Conservation (phyloP, 148 eudicot species). For the Chenopodium formosanum region DNA sequence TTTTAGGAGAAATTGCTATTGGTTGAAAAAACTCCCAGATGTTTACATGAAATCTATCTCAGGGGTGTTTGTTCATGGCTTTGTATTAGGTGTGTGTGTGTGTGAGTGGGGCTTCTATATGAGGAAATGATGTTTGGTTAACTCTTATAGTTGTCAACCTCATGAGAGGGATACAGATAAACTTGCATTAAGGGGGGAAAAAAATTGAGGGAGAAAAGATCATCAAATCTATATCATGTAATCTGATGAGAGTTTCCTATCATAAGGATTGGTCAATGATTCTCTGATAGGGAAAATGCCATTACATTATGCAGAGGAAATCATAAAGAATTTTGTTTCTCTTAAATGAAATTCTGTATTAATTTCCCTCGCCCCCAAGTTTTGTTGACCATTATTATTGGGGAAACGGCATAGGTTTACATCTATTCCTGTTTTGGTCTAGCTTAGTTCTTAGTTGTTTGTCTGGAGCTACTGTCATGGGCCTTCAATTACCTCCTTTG, state of each 20-base stretch:
- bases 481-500: background rate
- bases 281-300: background rate
- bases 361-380: background rate
- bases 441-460: background rate
- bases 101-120: too few species aligned
- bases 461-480: constrained; percentile 3
- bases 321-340: background rate
- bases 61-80: background rate
- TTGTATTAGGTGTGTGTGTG: background rate
- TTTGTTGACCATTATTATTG: background rate
- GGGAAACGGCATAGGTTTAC: background rate
- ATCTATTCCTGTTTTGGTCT: background rate
- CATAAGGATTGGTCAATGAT: background rate
- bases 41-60: background rate
- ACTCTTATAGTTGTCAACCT: too few species aligned
- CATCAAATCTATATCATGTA: too few species aligned
- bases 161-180: too few species aligned
- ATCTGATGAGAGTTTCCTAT: too few species aligned
- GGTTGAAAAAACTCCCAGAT: background rate
- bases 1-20: background rate
- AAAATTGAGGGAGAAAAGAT: background rate
- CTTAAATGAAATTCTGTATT: background rate
- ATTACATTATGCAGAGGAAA: background rate
- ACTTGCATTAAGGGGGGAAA: too few species aligned
- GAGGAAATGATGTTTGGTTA: too few species aligned